Evolutionary conservation across 1,284 basidiomycete genomes (phyloP), one percentile per base, ranked within the genome.

Genomic region (Ganoderma resinaceum): DNA sequence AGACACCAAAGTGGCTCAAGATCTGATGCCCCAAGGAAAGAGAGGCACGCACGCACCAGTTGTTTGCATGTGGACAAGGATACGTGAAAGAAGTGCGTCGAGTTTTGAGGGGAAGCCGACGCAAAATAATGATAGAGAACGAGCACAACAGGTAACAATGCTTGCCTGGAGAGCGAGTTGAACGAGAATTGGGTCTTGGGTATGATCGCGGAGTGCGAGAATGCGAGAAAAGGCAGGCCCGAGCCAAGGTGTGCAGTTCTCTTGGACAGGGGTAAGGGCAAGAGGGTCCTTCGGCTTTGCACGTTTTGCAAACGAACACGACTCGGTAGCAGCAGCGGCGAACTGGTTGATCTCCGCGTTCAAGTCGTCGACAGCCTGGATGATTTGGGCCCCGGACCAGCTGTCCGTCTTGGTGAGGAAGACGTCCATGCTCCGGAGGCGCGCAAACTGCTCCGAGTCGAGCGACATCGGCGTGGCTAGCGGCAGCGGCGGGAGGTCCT

Each of bases 341-440:
- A 91, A 92, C 72, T 92, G 91, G 26, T 91, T 84, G 68, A 93
- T 91, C 79, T 93, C 91, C 0, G 89, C 87, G 76, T 93, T 93
- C 77, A 93, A 83, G 75, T 93, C 91, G 72, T 91, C 89, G n/a
- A 93, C 87, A 7, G 90, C 87, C 76, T 92, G 91, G 65, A 93
- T 85, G 76, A 92, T 85, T 75, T 92, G 91, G 1, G 89, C 89
- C 26, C 91, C 91, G 2, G 91, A 91, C 90, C 89, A 92, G 52
- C 83, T 83, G 78, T 93, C 91, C 35, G 86, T 89, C 73, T 91
- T 89, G 18, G 90, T 91, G 78, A 93, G 83, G 79, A 89, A 93
- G 29, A 84, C 81, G 75, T 93, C 91, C 68, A 83, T 80, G 73
- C 86, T 86, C 66, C 85, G 86, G 37, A 83, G 73, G 43, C 87